Evolutionary conservation across 805 yeast genomes (phyloP), one percentile per base, ranked within the genome.

Genomic region (Sugiyamaella valdiviana): DNA sequence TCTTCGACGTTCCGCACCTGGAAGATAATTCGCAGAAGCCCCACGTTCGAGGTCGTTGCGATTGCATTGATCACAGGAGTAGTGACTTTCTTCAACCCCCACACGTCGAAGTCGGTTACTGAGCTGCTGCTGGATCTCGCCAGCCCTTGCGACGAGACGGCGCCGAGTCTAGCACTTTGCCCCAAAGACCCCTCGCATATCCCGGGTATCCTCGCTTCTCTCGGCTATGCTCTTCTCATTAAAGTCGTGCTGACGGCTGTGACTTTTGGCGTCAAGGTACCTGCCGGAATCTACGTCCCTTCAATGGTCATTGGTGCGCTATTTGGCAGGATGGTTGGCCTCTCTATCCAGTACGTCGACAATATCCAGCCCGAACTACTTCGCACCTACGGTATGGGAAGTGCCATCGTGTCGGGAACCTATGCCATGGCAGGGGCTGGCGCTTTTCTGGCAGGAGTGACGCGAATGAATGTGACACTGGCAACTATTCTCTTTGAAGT

Each of bases 401-500:
- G 42, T 12, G 26, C 20, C 24, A 79, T 91, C 21, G 85, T 88
- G 5, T 90, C 97, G 0, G 99, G 98, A 0, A 83, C 96, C 0
- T 93, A 91, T 64, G 96, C 99, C 0, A 86, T 91, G 60, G 71
- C 93, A 23, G 99, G 99, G 2, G 98, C 99, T 0, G 98, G 93
- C 0, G 95, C 97, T 4, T 85, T 95, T 1, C 72, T 93, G 48
- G 83, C 95, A 61, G 99, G 99, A 2, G 93, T 93, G 35, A 93
- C 97, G 6, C 90, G 93, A 58, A 71, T 93, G 57, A 87, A 96
- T 0, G 82, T 91, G 12, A 83, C 98, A 0, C 96, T 93, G 36
- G 98, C 90, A 1, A 86, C 93, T 10, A 85, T 93, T 39, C 85
- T 93, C 91, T 87, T 90, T 66, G 83, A 78, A 56, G 60, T 78